Evolutionary conservation across 164 flowering plant genomes (phyloP), one percentile per base, ranked within the genome.

Genomic region (Stephania yunnanensis): DNA sequence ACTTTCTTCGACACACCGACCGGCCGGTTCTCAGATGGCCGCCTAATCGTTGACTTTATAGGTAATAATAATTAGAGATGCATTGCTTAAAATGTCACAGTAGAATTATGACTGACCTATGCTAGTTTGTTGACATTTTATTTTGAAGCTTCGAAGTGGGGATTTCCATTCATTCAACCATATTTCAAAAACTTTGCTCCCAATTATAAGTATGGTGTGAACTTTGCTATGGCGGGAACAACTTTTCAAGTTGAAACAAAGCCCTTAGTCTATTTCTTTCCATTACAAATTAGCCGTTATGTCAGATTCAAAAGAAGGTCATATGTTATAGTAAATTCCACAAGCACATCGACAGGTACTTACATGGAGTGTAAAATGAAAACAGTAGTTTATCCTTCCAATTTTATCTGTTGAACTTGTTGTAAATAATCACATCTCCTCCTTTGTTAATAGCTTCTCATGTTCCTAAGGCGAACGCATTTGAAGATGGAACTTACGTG

Each of bases 191-290:
- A 80, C 68, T 42, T 76, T 44, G 71, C 3, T 30, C 82, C 82
- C 7, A 80, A 80, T 48, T 80, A 73, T 53, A 42, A 65, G 45
- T 73, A 65, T 45, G 82, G 82, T 19, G 73, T 76, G 74, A 80
- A 80, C 73, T 80, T 80, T 13, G 76, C 82, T 6, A 74, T 80
- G 1, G 11, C 79, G 7, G 82, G 76, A 52, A 74, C 82, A 70
- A 80, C 82, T 1, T 79, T 79, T 17, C 53, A 50, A 45, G 76
- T 73, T 65, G 68, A 76, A 42, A 73, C 76, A 8, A 61, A 76
- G 36, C 71, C 71, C 6, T 42, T 76, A 42, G 77, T 79, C 3
- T 76, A 76, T 70, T 70, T 63, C 64, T 77, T 76, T 30, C 77
- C 79, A 22, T 22, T 80, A 11, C 79, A 80, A 31, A 80, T 74